Evolutionary conservation across 2,329 filamentous ascomycete genomes (phyloP).

Genomic region (Fusarium citri): DNA sequence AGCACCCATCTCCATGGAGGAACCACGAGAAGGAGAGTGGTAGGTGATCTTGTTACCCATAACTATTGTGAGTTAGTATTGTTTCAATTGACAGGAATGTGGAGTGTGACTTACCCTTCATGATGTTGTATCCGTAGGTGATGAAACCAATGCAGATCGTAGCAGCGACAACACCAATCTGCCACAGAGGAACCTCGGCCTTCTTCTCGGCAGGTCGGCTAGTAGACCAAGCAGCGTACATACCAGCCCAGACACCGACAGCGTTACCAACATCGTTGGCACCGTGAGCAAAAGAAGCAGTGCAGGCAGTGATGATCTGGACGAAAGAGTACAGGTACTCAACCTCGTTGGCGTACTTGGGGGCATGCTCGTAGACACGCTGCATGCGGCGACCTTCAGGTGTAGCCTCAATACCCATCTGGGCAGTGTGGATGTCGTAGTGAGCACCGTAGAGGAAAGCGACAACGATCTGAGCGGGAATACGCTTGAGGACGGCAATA

Average conservation of each 20-base stretch:
- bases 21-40: conserved; percentile 68
- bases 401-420: conserved; percentile 76
- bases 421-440: conserved; percentile 85
- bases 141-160: conserved; percentile 75
- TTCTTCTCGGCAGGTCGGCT: conserved; percentile 71
- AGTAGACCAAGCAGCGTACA: conserved; percentile 75
- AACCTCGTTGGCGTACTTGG: conserved; percentile 77
- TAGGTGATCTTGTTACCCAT: conserved; percentile 87
- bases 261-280: conserved; percentile 82
- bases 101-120: conserved; percentile 71
- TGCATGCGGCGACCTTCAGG: conserved; percentile 78
- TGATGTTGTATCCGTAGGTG: conserved; percentile 86
- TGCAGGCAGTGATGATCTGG: conserved; percentile 75
- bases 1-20: conserved; percentile 83
- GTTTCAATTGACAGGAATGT: background rate
- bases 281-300: conserved; percentile 79
- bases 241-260: conserved; percentile 76
- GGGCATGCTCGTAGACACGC: conserved; percentile 65
- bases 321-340: conserved; percentile 77
- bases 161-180: conserved; percentile 75
- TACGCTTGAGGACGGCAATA: conserved; percentile 68
- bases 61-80: conserved; percentile 58
- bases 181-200: conserved; percentile 77
- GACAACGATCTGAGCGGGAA: conserved; percentile 74
- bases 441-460: conserved; percentile 78